Base-by-base conservation (phyloP, 2,329 filamentous ascomycete genomes). In the Curvularia sp. region DNA sequence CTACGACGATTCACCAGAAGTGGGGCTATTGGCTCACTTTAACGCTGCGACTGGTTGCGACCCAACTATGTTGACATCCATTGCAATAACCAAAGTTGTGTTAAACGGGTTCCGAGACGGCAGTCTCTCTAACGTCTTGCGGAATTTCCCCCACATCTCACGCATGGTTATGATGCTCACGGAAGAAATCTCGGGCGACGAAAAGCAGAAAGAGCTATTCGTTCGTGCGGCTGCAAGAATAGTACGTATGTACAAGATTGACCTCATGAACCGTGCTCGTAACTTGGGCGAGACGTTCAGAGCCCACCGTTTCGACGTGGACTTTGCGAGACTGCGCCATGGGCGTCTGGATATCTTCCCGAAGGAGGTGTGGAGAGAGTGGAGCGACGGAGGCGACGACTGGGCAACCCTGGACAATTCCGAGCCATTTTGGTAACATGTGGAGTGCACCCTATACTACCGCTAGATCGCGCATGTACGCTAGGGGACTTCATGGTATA, bases 11-110 rank as follows among this genome's bases (percentile, higher is more conserved):
- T 66, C 63, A 18, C 66, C 65, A 2, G 62, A 68, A 13, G 32
- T 46, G 12, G 68, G 68, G 1, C 10, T 70, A 1, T 48, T 70
- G n/a, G 54, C 65, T 19, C 68, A 70, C 28, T 68, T 70, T 18
- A 45, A 57, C 2, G 25, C 36, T 12, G 66, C 66, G 3, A 47
- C 27, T 10, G 54, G 54, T 1, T 59, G 60, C 46, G 39, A 67
- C 27, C 25, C 61, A 12, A 45, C 46, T 9, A 7, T 15, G 19
- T 21, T 70, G 19, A 61, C 28, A 25, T 59, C 57, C 2, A 42
- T 70, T 5, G 65, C 63, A 2, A 39, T 70, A 10, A 67, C 61
- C 1, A 63, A 64, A 32, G 50, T 68, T 21, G 49, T 68, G 7
- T 50, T 48, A 3, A 60, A 53, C 15, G 63, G 63, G 0, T 64